A percentile compares a stretch with the other conserved stretches of the same genome.
phyloP scores from a whole-genome alignment of 768 basidiomycete species.

The Collybia sordida region DNA sequence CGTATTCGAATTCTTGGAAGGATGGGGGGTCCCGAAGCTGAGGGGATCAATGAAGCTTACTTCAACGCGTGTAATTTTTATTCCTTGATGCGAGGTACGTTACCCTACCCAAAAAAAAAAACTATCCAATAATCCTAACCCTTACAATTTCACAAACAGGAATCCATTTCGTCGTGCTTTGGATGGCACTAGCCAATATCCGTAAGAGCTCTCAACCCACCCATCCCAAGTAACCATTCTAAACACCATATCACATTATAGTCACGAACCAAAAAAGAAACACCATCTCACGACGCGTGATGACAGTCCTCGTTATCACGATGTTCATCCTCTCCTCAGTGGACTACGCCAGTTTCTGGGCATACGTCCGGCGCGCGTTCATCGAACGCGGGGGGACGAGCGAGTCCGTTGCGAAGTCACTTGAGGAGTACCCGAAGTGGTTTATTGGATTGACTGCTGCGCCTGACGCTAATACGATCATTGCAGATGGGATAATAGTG shows the following conservation, averaged over 20 bases:
- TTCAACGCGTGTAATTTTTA: constrained; percentile 12
- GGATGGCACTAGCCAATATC: constrained; percentile 7
- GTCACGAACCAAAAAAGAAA: constrained; percentile 3
- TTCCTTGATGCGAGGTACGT: constrained; percentile 11
- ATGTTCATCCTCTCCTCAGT: constrained; percentile 10
- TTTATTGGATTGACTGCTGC: constrained; percentile 5
- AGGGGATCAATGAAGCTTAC: constrained; percentile 9
- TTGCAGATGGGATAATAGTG: constrained; percentile 10
- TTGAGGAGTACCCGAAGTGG: constrained; percentile 11
- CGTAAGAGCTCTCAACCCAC: constrained; percentile 4
- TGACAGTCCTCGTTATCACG: constrained; percentile 8
- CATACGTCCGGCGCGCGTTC: constrained; percentile 11
- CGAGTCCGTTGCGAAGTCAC: constrained; percentile 1
- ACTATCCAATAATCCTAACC: too few species aligned
- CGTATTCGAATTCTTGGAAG: too few species aligned
- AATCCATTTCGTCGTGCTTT: constrained; percentile 9
- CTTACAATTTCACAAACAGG: too few species aligned
- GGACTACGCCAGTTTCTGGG: constrained; percentile 11
- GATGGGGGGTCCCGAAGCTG: not conserved
- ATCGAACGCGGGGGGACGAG: constrained; percentile 9
- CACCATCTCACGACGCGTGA: not conserved
- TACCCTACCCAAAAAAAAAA: not conserved
- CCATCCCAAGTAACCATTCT: too few species aligned
- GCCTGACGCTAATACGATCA: constrained; percentile 7
- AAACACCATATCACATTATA: not conserved